Evolutionary conservation across 1,139 yeast genomes (phyloP).

Genomic region (Taphrina betulina): DNA sequence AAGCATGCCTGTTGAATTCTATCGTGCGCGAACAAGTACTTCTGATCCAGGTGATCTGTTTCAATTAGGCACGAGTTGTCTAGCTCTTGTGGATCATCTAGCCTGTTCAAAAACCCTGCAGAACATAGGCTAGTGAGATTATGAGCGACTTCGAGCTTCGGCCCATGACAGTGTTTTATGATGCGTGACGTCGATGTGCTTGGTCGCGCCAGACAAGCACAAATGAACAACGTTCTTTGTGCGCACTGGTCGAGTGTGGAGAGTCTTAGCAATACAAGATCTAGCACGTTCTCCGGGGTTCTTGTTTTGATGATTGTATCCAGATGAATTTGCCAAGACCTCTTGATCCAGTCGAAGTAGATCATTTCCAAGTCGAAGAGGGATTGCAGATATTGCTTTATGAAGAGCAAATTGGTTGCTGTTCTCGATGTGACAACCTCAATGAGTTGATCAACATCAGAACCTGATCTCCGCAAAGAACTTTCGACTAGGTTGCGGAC

Average conservation of each 20-base stretch:
- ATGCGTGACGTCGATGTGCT: not conserved
- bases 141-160: too few species aligned
- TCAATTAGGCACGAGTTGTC: too few species aligned
- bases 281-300: not conserved
- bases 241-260: not conserved
- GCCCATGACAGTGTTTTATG: too few species aligned
- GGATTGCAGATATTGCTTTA: slow-evolving; percentile 3
- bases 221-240: not conserved
- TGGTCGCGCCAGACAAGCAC: slow-evolving; percentile 11
- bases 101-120: too few species aligned
- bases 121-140: too few species aligned
- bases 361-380: slow-evolving; percentile 1
- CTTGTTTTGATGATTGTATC: not conserved
- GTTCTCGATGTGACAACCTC: not conserved
- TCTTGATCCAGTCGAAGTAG: not conserved
- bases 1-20: slow-evolving; percentile 11
- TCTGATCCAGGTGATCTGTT: too few species aligned
- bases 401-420: slow-evolving; percentile 1
- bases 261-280: not conserved
- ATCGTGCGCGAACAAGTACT: slow-evolving; percentile 12
- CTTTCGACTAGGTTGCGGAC: not conserved
- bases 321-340: not conserved
- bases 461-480: not conserved
- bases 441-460: not conserved
- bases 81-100: too few species aligned